phyloP scores from a whole-genome alignment of 768 basidiomycete species.

The Macrolepiota fuliginosa region DNA sequence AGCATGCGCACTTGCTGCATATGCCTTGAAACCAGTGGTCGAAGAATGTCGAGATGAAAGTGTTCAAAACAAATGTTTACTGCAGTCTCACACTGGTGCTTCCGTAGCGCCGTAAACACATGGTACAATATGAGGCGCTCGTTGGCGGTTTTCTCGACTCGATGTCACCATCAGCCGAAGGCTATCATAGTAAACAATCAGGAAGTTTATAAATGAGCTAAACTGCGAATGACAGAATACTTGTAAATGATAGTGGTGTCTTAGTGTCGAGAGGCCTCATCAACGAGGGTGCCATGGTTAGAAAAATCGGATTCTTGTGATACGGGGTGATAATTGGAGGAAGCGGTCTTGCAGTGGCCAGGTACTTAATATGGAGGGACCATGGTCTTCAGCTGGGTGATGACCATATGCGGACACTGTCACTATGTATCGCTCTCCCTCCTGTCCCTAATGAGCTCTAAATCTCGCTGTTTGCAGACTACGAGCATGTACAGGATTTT shows the following conservation, averaged over 20 bases:
- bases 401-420: slow-evolving; percentile 22
- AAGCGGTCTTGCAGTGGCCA: slow-evolving; percentile 15
- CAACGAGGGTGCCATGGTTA: not conserved
- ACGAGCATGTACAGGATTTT: slow-evolving; percentile 46
- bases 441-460: slow-evolving; percentile 76
- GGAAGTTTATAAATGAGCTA: slow-evolving; percentile 23
- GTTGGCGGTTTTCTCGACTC: slow-evolving; percentile 18
- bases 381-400: no score
- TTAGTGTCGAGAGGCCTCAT: not conserved
- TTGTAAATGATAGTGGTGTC: not conserved
- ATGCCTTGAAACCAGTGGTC: slow-evolving; percentile 29
- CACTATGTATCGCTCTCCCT: slow-evolving; percentile 71
- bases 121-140: slow-evolving; percentile 30
- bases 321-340: not conserved
- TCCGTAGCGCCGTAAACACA: slow-evolving; percentile 32
- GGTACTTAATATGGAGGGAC: slow-evolving; percentile 30
- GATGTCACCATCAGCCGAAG: slow-evolving; percentile 2
- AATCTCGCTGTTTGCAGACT: slow-evolving; percentile 71
- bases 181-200: not conserved
- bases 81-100: slow-evolving; percentile 32
- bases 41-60: slow-evolving; percentile 10
- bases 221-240: slow-evolving; percentile 33
- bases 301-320: not conserved
- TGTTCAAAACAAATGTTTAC: slow-evolving; percentile 27
- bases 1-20: slow-evolving; percentile 37